These are phyloP conservation scores for Harringtonia lauricola DNA, from an alignment of 2,329 filamentous ascomycete species.

Conservation along the genomic window DNA sequence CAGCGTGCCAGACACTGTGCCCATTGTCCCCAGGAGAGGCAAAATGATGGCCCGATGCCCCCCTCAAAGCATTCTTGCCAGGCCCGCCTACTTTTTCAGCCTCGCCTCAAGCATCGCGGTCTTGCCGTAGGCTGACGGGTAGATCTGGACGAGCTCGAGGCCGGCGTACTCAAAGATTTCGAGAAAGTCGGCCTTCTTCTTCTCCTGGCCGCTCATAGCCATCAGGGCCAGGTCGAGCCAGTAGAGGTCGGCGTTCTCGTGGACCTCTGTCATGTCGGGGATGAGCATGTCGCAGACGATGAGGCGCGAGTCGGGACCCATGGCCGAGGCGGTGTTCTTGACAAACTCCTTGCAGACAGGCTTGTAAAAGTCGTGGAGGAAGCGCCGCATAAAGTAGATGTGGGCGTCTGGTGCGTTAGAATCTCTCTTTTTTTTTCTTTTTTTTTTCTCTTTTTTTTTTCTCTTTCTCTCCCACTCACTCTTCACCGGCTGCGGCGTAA, in stretches of 20 bases:
- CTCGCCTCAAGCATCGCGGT: not conserved
- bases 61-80: too few species aligned
- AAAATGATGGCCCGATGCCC: too few species aligned
- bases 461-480: too few species aligned
- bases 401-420: conserved; percentile 1
- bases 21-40: too few species aligned
- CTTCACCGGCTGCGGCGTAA: conserved; percentile 2
- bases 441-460: too few species aligned
- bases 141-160: conserved; percentile 1
- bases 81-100: conserved; percentile 1
- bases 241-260: not conserved
- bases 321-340: conserved; percentile 2
- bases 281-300: conserved; percentile 2
- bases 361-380: conserved; percentile 1
- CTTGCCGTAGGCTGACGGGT: not conserved
- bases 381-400: conserved; percentile 3
- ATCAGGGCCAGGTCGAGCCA: conserved; percentile 1
- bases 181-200: not conserved
- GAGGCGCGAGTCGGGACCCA: conserved; percentile 1
- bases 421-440: too few species aligned
- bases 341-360: conserved; percentile 1
- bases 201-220: conserved; percentile 2
- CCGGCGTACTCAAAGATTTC: conserved; percentile 1
- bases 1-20: too few species aligned
- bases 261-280: not conserved